Evolutionary conservation across 106 monocot species (phyloP).

Genomic region (Platanthera guangdongensis): DNA sequence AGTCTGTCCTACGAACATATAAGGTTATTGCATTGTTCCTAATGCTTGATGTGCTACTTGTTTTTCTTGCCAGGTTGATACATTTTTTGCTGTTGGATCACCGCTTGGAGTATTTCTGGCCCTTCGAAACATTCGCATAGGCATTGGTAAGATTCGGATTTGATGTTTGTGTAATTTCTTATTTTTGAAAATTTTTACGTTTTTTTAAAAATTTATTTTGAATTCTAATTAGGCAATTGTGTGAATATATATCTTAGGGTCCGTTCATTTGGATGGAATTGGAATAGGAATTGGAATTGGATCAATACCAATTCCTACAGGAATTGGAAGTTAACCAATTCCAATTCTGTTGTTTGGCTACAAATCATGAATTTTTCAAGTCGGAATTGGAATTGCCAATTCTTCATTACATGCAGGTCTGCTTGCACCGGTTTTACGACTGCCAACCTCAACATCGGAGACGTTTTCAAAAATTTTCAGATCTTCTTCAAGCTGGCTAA

Average conservation of each 20-base stretch:
- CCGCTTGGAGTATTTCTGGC: conserved; percentile 96
- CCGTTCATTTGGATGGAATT: too few species aligned
- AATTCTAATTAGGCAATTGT: not conserved
- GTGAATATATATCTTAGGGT: not conserved
- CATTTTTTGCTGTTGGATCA: conserved; percentile 97
- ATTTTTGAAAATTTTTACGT: not conserved
- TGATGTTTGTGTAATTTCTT: not conserved
- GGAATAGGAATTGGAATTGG: too few species aligned
- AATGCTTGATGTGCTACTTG: conserved; percentile 1
- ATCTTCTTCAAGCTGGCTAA: conserved; percentile 76
- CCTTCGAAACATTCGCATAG: conserved; percentile 83
- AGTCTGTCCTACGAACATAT: not conserved
- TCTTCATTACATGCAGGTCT: too few species aligned
- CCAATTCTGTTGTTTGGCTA: too few species aligned
- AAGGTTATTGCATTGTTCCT: not conserved
- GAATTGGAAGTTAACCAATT: too few species aligned
- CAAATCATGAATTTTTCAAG: too few species aligned
- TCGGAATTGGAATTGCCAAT: too few species aligned
- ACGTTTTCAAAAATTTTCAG: conserved; percentile 46
- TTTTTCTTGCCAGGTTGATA: conserved; percentile 60
- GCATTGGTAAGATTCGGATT: conserved; percentile 54
- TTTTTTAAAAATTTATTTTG: not conserved
- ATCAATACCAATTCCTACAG: too few species aligned
- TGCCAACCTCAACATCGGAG: conserved; percentile 35
- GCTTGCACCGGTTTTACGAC: conserved; percentile 75